Percentiles rank a stretch among this genome's conserved stretches.
These are phyloP conservation scores for Aspergillus ustus DNA, from an alignment of 2,329 filamentous ascomycete genomes.

Conservation along the genomic window DNA sequence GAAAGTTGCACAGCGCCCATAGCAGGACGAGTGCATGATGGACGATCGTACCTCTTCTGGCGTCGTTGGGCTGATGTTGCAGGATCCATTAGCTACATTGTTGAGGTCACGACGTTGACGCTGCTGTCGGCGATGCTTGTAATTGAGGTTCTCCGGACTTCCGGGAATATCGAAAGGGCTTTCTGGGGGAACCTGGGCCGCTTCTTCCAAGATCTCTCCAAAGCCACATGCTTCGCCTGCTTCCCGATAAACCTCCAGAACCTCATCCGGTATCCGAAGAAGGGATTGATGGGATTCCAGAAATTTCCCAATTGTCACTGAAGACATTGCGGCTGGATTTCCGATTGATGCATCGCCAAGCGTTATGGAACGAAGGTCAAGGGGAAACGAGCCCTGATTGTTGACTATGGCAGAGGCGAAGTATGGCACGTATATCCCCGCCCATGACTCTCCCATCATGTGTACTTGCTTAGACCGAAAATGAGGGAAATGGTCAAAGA, in stretches of 20 bases:
- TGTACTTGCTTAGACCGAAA: slow-evolving; percentile 38
- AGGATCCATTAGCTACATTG: slow-evolving; percentile 24
- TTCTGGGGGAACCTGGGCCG: slow-evolving; percentile 35
- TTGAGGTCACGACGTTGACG: slow-evolving; percentile 12
- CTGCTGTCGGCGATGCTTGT: slow-evolving; percentile 23
- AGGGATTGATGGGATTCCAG: slow-evolving; percentile 29
- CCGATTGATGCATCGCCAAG: slow-evolving; percentile 44
- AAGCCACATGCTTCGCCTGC: slow-evolving; percentile 42
- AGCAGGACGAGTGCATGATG: slow-evolving; percentile 41
- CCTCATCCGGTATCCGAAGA: slow-evolving; percentile 34
- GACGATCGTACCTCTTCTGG: slow-evolving; percentile 31
- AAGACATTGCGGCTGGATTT: slow-evolving; percentile 41
- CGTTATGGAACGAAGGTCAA: slow-evolving; percentile 41
- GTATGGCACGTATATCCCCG: slow-evolving; percentile 45
- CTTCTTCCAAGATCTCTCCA: slow-evolving; percentile 32
- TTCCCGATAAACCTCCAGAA: slow-evolving; percentile 33
- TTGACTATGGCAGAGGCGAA: slow-evolving; percentile 39
- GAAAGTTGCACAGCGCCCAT: slow-evolving; percentile 42
- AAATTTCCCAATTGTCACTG: slow-evolving; percentile 34
- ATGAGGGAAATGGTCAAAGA: slow-evolving; percentile 37
- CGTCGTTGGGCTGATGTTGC: slow-evolving; percentile 32
- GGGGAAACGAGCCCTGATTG: slow-evolving; percentile 29
- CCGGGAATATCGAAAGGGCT: slow-evolving; percentile 38
- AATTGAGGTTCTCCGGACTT: slow-evolving; percentile 38
- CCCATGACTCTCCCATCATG: slow-evolving; percentile 46